Conservation (phyloP, 2,329 filamentous ascomycete species). For the Xylariaceae sp. region DNA sequence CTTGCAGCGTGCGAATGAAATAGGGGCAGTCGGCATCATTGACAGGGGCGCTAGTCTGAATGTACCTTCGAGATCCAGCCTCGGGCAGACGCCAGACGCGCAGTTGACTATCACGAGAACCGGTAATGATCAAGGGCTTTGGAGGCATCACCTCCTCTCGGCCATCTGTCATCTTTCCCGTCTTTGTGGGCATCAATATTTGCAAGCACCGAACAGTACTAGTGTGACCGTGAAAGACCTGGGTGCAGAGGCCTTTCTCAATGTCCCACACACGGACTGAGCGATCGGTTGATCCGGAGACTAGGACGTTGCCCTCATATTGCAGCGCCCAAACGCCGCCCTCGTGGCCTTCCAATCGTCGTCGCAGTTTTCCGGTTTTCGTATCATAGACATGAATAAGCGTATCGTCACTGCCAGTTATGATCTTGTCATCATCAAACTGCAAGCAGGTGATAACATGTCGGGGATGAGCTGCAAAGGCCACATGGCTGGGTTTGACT, state of each 20-base stretch:
- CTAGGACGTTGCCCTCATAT: slow-evolving; percentile 89
- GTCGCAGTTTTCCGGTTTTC: slow-evolving; percentile 80
- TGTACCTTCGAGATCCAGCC: slow-evolving; percentile 69
- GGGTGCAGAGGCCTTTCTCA: slow-evolving; percentile 82
- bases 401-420: slow-evolving; percentile 95
- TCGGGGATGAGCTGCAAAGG: slow-evolving; percentile 90
- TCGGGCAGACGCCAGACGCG: slow-evolving; percentile 92
- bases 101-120: slow-evolving; percentile 88
- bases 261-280: slow-evolving; percentile 99
- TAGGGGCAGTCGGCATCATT: slow-evolving; percentile 83
- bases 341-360: slow-evolving; percentile 85
- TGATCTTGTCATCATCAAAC: slow-evolving; percentile 96
- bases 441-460: slow-evolving; percentile 97
- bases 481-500: slow-evolving; percentile 82
- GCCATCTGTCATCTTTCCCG: slow-evolving; percentile 66
- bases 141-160: slow-evolving; percentile 82
- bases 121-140: slow-evolving; percentile 93
- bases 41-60: slow-evolving; percentile 69
- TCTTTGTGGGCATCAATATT: slow-evolving; percentile 80
- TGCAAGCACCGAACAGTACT: slow-evolving; percentile 95
- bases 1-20: slow-evolving; percentile 79
- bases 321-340: slow-evolving; percentile 97
- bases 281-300: slow-evolving; percentile 92
- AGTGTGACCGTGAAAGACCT: slow-evolving; percentile 95
- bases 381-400: slow-evolving; percentile 98